Evolutionary conservation across 495 filamentous ascomycete species (phyloP).

Genomic region (Entonaema liquescens): DNA sequence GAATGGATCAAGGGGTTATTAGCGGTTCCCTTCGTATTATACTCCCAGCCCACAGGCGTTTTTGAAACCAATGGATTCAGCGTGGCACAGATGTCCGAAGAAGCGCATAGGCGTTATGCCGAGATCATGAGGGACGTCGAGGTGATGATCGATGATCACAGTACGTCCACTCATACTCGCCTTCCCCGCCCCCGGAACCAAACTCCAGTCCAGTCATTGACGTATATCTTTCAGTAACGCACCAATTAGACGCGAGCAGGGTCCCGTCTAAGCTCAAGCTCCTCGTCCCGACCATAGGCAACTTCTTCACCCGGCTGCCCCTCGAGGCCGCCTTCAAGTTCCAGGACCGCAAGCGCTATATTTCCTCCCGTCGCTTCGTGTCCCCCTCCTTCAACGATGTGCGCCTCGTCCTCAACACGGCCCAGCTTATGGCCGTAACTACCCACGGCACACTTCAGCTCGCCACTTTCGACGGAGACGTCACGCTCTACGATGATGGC

Average conservation of each 20-base stretch:
- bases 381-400: slow-evolving; percentile 98
- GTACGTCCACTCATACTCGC: slow-evolving; percentile 56
- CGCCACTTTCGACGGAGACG: slow-evolving; percentile 96
- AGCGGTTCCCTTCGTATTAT: slow-evolving; percentile 95
- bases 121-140: slow-evolving; percentile 97
- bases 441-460: slow-evolving; percentile 74
- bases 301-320: slow-evolving; percentile 87
- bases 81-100: slow-evolving; percentile 68
- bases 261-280: slow-evolving; percentile 90
- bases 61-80: slow-evolving; percentile 69
- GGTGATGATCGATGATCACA: slow-evolving; percentile 89
- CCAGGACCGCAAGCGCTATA: slow-evolving; percentile 84
- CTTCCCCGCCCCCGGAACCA: slow-evolving; percentile 23
- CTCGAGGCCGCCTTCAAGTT: slow-evolving; percentile 90
- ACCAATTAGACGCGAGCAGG: slow-evolving; percentile 68
- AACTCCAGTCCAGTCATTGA: slow-evolving; percentile 16
- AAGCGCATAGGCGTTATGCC: slow-evolving; percentile 82
- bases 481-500: slow-evolving; percentile 96
- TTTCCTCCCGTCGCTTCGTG: slow-evolving; percentile 92
- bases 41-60: slow-evolving; percentile 89
- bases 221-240: slow-evolving; percentile 63
- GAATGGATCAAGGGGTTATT: slow-evolving; percentile 83
- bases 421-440: slow-evolving; percentile 87
- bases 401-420: slow-evolving; percentile 89
- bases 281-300: slow-evolving; percentile 86